Percentiles rank a stretch among this genome's conserved stretches.
These are phyloP conservation scores for Cercospora citrullina DNA, from an alignment of 2,329 filamentous ascomycete species.

Conservation along the genomic window DNA sequence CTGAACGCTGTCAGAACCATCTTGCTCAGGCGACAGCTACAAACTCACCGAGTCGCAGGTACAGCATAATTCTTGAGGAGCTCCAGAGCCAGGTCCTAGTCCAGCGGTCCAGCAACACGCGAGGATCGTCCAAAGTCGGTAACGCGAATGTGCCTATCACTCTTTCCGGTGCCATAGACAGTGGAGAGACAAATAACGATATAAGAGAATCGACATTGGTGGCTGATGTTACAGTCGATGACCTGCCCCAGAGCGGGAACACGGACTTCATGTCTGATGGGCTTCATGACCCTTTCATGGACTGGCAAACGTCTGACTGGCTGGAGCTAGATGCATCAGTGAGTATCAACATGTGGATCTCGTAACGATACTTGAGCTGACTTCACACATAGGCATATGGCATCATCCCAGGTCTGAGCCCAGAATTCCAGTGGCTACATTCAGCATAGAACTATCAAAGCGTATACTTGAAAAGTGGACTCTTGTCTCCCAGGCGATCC, in stretches of 20 bases:
- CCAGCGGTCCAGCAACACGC: background rate
- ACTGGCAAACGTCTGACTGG: background rate
- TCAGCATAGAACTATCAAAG: background rate
- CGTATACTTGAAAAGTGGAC: background rate
- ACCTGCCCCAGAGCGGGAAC: background rate
- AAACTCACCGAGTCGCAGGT: background rate
- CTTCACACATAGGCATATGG: background rate
- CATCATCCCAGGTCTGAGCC: background rate
- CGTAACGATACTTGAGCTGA: background rate
- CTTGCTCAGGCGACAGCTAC: background rate
- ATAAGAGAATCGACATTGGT: background rate
- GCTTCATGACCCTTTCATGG: background rate
- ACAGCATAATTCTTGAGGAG: background rate
- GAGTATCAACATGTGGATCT: background rate
- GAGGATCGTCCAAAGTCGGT: background rate
- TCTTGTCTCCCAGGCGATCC: background rate
- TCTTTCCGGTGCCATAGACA: background rate
- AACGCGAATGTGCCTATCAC: background rate
- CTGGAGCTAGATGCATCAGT: background rate
- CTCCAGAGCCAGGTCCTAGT: background rate
- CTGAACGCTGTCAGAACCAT: background rate
- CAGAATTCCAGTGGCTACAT: background rate
- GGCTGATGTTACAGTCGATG: background rate
- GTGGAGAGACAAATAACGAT: background rate
- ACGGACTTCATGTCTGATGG: background rate